These are phyloP conservation scores for Coniochaeta hoffmannii DNA, from an alignment of 2,329 filamentous ascomycete genomes.

Conservation along the genomic window DNA sequence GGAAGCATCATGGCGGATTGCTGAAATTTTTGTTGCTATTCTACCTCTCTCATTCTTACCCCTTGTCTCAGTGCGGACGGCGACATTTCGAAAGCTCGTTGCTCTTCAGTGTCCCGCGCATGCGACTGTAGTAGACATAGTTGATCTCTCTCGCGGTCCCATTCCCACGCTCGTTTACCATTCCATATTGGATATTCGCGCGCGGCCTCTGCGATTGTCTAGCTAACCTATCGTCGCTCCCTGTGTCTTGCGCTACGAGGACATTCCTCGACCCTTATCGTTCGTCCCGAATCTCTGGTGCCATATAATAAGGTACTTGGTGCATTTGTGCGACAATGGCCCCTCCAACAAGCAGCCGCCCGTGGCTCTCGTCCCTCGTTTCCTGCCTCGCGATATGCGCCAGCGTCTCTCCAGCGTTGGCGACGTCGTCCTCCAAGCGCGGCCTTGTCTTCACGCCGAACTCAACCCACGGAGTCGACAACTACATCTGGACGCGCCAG, in stretches of 20 bases:
- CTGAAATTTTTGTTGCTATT: neutral
- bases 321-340: neutral
- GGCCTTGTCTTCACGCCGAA: conserved; percentile 64
- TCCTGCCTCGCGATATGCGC: conserved; percentile 11
- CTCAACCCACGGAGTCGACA: conserved; percentile 47
- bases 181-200: neutral
- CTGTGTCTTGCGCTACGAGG: neutral
- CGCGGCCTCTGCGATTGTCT: neutral
- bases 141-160: neutral
- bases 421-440: conserved; percentile 49
- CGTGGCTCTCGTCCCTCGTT: conserved; percentile 4
- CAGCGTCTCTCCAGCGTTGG: conserved; percentile 8
- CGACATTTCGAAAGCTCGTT: neutral
- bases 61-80: neutral
- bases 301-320: neutral
- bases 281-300: neutral
- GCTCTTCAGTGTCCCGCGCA: neutral
- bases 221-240: neutral
- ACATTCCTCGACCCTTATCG: neutral
- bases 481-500: conserved; percentile 53
- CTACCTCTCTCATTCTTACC: neutral
- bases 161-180: neutral
- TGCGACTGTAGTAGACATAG: neutral
- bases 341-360: neutral
- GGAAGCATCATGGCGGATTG: neutral